Evolutionary conservation across 495 filamentous ascomycete species (phyloP).

Genomic region (Oidiodendron maius): DNA sequence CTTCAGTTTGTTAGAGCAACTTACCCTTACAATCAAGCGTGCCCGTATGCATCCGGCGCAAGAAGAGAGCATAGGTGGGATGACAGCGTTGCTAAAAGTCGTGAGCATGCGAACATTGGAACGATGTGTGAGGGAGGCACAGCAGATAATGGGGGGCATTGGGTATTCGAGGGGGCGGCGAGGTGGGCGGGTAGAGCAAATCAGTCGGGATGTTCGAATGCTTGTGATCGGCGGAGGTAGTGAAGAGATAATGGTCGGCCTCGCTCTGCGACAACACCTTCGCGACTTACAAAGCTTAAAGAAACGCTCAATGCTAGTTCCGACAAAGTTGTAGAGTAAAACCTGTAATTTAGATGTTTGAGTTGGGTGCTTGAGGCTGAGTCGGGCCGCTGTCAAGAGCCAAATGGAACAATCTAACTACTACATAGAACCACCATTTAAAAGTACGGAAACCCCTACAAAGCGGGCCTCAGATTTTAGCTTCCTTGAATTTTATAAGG

Average conservation of each 20-base stretch:
- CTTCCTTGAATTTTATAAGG: too few species aligned
- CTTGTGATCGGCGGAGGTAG: conserved; percentile 55
- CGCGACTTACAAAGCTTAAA: too few species aligned
- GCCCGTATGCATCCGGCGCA: not conserved
- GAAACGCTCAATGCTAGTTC: too few species aligned
- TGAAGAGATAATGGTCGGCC: conserved; percentile 50
- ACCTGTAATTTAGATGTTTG: too few species aligned
- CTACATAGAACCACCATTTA: too few species aligned
- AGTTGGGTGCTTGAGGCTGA: too few species aligned
- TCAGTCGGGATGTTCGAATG: conserved; percentile 49
- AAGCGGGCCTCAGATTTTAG: too few species aligned
- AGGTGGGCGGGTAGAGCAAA: conserved; percentile 49
- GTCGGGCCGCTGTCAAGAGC: too few species aligned
- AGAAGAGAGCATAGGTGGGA: not conserved
- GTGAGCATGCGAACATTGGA: conserved; percentile 49
- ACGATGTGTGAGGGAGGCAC: conserved; percentile 50
- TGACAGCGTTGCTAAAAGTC: conserved; percentile 42
- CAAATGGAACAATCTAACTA: too few species aligned
- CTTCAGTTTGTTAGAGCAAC: conserved; percentile 26
- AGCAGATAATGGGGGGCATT: conserved; percentile 55
- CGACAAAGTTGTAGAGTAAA: too few species aligned
- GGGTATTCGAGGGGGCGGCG: conserved; percentile 48
- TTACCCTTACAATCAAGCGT: not conserved
- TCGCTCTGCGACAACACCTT: too few species aligned
- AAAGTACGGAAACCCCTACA: too few species aligned